phyloP scores from a whole-genome alignment of 1,284 basidiomycete species.

The Rugosomyces carneus region DNA sequence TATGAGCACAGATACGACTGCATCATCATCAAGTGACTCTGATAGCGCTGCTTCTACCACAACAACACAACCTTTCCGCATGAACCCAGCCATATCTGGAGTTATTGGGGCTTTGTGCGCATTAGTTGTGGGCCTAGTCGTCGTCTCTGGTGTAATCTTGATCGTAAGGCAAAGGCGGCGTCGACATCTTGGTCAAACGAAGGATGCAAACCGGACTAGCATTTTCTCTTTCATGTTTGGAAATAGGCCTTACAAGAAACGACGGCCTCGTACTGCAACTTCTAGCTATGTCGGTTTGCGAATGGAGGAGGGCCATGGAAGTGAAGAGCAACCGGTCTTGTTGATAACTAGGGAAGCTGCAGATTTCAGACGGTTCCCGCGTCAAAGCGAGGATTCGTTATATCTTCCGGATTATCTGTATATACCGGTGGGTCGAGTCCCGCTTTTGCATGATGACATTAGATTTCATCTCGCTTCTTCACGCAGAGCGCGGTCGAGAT shows the following conservation, averaged over 20 bases:
- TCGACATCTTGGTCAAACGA: neutral
- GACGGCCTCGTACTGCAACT: constrained; percentile 1
- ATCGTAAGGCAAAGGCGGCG: constrained; percentile 4
- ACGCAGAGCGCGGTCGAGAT: neutral
- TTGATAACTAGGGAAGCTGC: constrained; percentile 2
- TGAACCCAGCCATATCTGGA: constrained; percentile 7
- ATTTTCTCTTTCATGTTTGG: constrained; percentile 4
- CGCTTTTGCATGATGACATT: no score
- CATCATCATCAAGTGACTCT: neutral
- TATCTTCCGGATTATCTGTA: constrained; percentile 15
- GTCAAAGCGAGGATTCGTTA: constrained; percentile 4
- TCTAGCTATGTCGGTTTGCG: constrained; percentile 10
- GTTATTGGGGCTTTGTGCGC: constrained; percentile 13
- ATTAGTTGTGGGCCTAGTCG: constrained; percentile 6
- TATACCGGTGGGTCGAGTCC: constrained; percentile 12
- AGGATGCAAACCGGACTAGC: constrained; percentile 4
- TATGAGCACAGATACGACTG: neutral
- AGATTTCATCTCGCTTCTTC: no score
- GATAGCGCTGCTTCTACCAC: neutral
- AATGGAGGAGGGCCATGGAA: neutral
- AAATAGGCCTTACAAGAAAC: neutral
- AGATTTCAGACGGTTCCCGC: neutral
- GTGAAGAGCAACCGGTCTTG: neutral
- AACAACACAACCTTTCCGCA: neutral
- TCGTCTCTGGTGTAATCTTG: constrained; percentile 5